Evolutionary conservation across 1,139 yeast genomes (phyloP).

Genomic region (Blastobotrys illinoisensis): DNA sequence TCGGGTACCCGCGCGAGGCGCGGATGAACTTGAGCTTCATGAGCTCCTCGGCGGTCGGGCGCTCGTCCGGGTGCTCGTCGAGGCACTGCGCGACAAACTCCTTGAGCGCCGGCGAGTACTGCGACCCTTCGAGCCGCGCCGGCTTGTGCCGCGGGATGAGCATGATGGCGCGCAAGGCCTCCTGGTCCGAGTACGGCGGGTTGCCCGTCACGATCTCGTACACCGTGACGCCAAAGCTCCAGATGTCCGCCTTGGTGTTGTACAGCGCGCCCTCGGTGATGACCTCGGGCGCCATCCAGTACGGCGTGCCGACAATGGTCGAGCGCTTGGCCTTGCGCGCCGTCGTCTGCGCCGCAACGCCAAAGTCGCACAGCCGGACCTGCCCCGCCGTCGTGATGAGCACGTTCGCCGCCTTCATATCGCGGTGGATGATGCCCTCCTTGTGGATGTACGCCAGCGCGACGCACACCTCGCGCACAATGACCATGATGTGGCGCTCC

Average conservation of each 20-base stretch:
- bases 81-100: conserved; percentile 88
- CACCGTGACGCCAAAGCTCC: conserved; percentile 91
- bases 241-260: conserved; percentile 81
- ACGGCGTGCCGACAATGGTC: conserved; percentile 98
- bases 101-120: conserved; percentile 67
- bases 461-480: conserved; percentile 70
- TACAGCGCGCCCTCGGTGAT: conserved; percentile 88
- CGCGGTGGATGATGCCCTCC: conserved; percentile 91
- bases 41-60: conserved; percentile 84
- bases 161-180: conserved; percentile 92
- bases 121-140: conserved; percentile 88
- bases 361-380: conserved; percentile 92
- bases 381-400: conserved; percentile 83
- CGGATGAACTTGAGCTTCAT: conserved; percentile 68
- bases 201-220: conserved; percentile 95
- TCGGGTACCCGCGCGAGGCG: conserved; percentile 54
- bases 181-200: conserved; percentile 96
- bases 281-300: conserved; percentile 99
- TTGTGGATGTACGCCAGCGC: conserved; percentile 81
- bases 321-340: conserved; percentile 75
- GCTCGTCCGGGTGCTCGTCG: conserved; percentile 86
- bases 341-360: conserved; percentile 91
- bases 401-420: conserved; percentile 92
- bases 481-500: conserved; percentile 74
- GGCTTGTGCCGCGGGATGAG: conserved; percentile 90